Evolutionary conservation across 2,329 filamentous ascomycete genomes (phyloP), one percentile per base, ranked within the genome.

Genomic region (Arthrobotrys sinensis): DNA sequence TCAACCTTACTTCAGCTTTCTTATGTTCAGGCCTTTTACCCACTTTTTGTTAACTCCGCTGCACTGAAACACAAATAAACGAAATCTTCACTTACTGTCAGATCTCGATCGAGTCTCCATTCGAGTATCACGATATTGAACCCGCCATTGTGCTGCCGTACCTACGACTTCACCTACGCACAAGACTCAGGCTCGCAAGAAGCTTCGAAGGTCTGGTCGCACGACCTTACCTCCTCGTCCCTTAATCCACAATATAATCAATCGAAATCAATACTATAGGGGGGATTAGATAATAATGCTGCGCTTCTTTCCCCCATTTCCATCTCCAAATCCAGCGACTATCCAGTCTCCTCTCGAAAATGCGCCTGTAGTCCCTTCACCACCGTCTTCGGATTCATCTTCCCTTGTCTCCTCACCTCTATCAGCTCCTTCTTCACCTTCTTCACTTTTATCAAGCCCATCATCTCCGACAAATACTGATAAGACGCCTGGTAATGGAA

Each of bases 231-330:
- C 28, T 21, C 52, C 10, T 57, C 45, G 4, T 19, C 19, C 6
- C 19, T 19, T 1, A 60, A 28, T n/a, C 12, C 5, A 43, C 16
- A 21, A 21, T 21, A 21, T 24, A 40, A 28, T 43, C 36, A 60
- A 24, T 60, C 55, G 55, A 60, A 19, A 43, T 43, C 55, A 28
- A 24, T 48, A 36, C 14, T 19, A 16, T 34, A 24, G 4, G 48
- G 24, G n/a, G 16, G 34, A 24, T n/a, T 55, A 16, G 10, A 60
- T 43, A 60, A 73, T 6, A 38, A 79, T 79, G 68, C 57, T 75
- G 8, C 50, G 65, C 34, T 79, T 53, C 16, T 79, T 79, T 43
- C 76, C 76, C 60, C 76, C 76, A 1, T 79, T 79, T 21, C 76
- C 68, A 10, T 79, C 76, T 32, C 76, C 76, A 38, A 79, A 79